Conservation (phyloP, 306 rosid genomes). For the Echinosophora koreensis region DNA sequence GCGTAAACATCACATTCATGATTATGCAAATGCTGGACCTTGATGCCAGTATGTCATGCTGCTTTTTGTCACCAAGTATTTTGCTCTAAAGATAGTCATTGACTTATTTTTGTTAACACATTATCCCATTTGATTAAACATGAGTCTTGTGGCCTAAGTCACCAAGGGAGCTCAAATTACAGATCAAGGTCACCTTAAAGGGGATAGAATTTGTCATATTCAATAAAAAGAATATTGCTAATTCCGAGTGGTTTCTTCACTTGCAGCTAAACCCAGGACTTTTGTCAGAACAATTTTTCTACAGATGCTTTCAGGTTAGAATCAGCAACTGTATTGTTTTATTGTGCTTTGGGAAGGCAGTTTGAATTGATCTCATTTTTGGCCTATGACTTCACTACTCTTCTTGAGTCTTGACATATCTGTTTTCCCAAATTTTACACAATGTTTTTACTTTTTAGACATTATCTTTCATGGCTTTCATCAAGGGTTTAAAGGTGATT, state of each 20-base stretch:
- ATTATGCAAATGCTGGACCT: conserved; percentile 93
- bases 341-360: background rate
- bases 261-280: conserved; percentile 86
- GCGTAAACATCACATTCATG: conserved; percentile 91
- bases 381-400: background rate
- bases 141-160: conserved; percentile 1
- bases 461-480: background rate
- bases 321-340: conserved; percentile 12
- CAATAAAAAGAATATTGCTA: conserved; percentile 34
- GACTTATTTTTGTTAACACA: conserved; percentile 8
- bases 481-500: background rate
- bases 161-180: conserved; percentile 7
- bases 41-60: conserved; percentile 63
- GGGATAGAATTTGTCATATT: conserved; percentile 23
- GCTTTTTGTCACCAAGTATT: conserved; percentile 22
- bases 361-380: conserved; percentile 27
- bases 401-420: conserved; percentile 7
- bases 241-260: conserved; percentile 38
- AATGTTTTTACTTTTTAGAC: background rate
- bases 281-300: conserved; percentile 76
- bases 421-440: background rate
- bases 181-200: conserved; percentile 1
- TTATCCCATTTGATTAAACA: conserved; percentile 25
- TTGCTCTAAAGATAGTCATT: conserved; percentile 10
- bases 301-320: conserved; percentile 83